phyloP scores from a whole-genome alignment of 352 stramenopile genomes.

The Phytophthora agathidicida region DNA sequence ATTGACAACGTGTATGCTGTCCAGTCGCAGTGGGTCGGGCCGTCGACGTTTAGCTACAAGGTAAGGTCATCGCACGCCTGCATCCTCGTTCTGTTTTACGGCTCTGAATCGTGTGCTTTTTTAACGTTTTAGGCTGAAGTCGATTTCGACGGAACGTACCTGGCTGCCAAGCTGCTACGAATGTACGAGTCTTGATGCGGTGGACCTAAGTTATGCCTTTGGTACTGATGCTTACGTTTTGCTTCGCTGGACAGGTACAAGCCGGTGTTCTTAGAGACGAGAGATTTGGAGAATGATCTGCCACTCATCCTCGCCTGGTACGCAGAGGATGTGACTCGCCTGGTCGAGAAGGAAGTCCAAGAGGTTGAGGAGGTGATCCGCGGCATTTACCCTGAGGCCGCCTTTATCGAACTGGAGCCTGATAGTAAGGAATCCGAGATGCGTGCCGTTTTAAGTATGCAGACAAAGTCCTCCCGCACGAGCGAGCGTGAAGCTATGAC shows the following conservation, averaged over 20 bases:
- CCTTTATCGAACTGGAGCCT: constrained; percentile 98
- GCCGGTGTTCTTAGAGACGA: constrained; percentile 91
- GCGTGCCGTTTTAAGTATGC: constrained; percentile 82
- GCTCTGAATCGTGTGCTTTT: constrained; percentile 11
- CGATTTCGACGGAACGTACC: constrained; percentile 98
- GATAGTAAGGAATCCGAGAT: constrained; percentile 93
- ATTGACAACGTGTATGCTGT: constrained; percentile 96
- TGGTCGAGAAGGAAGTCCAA: constrained; percentile 96
- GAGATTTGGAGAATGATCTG: constrained; percentile 93
- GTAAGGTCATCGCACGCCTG: constrained; percentile 29
- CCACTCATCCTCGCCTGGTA: constrained; percentile 94
- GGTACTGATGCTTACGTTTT: constrained; percentile 15
- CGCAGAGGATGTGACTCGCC: constrained; percentile 96
- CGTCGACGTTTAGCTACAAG: constrained; percentile 99
- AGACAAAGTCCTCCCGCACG: constrained; percentile 79
- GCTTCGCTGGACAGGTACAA: constrained; percentile 76
- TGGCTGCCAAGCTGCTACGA: constrained; percentile 94
- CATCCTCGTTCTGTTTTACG: not conserved
- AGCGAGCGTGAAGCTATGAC: constrained; percentile 89
- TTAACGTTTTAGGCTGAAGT: constrained; percentile 89
- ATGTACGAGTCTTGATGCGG: constrained; percentile 52
- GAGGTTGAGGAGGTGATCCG: constrained; percentile 96
- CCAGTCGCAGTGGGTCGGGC: constrained; percentile 97
- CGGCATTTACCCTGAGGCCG: constrained; percentile 92
- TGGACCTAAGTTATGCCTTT: not conserved